Base-by-base conservation (phyloP, 169 alveolate genomes). In the Miamiensis avidus region DNA sequence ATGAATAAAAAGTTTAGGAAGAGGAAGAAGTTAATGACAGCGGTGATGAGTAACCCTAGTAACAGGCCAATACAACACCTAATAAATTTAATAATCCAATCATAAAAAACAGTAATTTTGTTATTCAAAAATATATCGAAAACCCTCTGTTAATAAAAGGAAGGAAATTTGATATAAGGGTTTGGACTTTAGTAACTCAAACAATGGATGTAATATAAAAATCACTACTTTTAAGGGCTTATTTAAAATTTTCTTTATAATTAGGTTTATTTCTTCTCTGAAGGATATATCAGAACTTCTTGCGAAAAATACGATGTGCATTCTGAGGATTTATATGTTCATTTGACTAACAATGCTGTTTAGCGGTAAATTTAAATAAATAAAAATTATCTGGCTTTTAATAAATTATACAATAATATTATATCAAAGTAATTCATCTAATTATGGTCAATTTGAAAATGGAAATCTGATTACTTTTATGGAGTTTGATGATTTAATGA, bases 111-210 rank as follows among this genome's bases (percentile, higher is more conserved):
- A 65, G 75, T 31, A 28, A 78, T 64, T 86, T 86, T 75, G 90
- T 86, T 78, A 28, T 86, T 0, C 90, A 93, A 74, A 89, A 93
- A 88, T 93, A 93, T 89, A 90, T 91, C 0, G 95, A 91, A 87
- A 91, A 89, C 4, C 96, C 96, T 0, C 84, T 93, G 49, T 84
- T 93, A 34, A 90, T 91, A 29, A 82, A 87, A 34, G 89, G 89
- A 64, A 91, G 96, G 79, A 93, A 93, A 87, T 93, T 93, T 83
- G 96, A 93, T 87, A 91, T 93, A 82, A 76, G 96, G 31, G 84
- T 90, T 30, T 93, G 92, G 92, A 91, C 85, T 28, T 74, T 93
- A 76, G 82, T 93, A 31, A 91, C 95, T n/a, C 76, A 79, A 25
- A 49, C 31, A 0, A 82, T 86, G 90, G 88, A 85, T 78, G 87